phyloP scores from a whole-genome alignment of 495 filamentous ascomycete genomes.

The Aspergillus indologenus region DNA sequence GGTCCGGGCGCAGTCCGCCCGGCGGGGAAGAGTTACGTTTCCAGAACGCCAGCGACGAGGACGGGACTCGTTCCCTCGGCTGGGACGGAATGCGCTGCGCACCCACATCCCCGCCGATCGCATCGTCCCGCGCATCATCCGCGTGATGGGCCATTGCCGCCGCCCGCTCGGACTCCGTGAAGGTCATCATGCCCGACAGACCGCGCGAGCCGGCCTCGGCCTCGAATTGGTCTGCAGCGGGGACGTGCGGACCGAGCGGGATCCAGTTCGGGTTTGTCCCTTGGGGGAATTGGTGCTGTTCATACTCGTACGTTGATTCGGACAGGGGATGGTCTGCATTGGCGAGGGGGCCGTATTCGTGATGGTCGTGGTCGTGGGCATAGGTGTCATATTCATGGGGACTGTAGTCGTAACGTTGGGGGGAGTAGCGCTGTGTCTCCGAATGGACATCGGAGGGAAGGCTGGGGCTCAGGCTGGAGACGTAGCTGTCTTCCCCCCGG shows the following conservation, averaged over 20 bases:
- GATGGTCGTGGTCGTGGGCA: background rate
- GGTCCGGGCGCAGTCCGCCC: background rate
- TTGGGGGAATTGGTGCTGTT: no score
- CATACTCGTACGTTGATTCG: no score
- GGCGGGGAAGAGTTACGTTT: background rate
- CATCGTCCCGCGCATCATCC: background rate
- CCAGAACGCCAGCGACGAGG: background rate
- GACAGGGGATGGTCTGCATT: no score
- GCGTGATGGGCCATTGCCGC: background rate
- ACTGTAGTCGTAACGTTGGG: background rate
- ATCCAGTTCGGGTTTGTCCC: background rate
- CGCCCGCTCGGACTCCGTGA: background rate
- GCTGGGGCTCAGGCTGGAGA: background rate
- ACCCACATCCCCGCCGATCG: background rate
- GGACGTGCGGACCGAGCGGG: background rate
- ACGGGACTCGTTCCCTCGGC: background rate
- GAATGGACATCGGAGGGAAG: background rate
- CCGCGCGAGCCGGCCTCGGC: background rate
- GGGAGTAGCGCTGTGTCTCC: background rate
- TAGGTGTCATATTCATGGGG: background rate
- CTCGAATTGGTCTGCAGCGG: background rate
- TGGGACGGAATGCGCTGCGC: background rate
- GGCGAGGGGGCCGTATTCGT: background rate
- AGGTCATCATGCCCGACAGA: background rate
- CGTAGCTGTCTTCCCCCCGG: background rate